Percentiles rank a stretch among this genome's conserved stretches.
These are phyloP conservation scores for Juglanconis oblonga DNA, from an alignment of 2,329 filamentous ascomycete species.

Conservation along the genomic window DNA sequence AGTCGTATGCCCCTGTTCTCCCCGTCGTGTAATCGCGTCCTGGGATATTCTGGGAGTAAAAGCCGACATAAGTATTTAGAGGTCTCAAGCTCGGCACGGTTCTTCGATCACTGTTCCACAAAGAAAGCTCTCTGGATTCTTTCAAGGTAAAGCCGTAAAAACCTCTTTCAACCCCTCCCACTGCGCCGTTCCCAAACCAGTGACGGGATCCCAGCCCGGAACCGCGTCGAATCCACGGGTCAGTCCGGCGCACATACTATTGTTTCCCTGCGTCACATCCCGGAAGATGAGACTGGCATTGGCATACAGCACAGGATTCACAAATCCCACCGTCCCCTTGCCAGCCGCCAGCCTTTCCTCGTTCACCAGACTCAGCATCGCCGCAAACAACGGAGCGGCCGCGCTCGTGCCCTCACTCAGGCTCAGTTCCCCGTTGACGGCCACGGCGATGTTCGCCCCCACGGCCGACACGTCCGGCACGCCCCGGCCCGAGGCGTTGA, in stretches of 20 bases:
- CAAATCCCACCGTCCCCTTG: constrained; percentile 35
- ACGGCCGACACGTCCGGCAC: not conserved
- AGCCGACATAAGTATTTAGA: too few relatives aligned
- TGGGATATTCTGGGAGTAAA: too few relatives aligned
- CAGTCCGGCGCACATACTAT: constrained; percentile 23
- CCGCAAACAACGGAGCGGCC: constrained; percentile 30
- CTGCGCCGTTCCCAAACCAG: constrained; percentile 26
- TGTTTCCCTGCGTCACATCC: constrained; percentile 23
- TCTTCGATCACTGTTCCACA: too few relatives aligned
- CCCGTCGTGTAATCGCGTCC: too few relatives aligned
- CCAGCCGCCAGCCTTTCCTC: constrained; percentile 31
- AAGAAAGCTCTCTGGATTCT: too few relatives aligned
- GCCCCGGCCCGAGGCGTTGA: not conserved
- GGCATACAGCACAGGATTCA: constrained; percentile 32
- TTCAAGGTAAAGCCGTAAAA: constrained; percentile 22
- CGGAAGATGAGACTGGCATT: constrained; percentile 5
- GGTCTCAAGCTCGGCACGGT: too few relatives aligned
- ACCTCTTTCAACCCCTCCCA: constrained; percentile 23
- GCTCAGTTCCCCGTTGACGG: not conserved
- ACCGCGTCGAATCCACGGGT: constrained; percentile 23
- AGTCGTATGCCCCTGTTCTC: too few relatives aligned
- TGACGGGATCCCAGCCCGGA: constrained; percentile 26
- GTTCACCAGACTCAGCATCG: constrained; percentile 33
- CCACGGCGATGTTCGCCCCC: not conserved
- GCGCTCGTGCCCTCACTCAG: constrained; percentile 40